Percentiles rank a stretch among this genome's conserved stretches.
phyloP scores from a whole-genome alignment of 106 monocot genomes.

The Dioscorea zingiberensis region DNA sequence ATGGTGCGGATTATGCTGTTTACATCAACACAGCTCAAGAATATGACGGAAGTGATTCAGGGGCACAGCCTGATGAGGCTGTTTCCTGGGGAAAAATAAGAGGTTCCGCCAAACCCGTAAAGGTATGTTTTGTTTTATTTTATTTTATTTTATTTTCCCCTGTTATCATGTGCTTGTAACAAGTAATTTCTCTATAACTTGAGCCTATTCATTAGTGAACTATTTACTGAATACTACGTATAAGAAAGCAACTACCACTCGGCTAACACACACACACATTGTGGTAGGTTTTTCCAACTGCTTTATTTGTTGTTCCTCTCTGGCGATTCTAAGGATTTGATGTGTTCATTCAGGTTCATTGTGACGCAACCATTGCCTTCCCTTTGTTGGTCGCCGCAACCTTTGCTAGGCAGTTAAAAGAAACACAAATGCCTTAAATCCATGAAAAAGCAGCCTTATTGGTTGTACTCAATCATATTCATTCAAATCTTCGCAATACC shows the following conservation, averaged over 20 bases:
- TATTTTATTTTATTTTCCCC: background rate
- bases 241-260: too few species aligned
- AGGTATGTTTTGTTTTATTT: constrained; percentile 33
- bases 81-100: constrained; percentile 97
- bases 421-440: background rate
- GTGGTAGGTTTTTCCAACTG: background rate
- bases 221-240: too few species aligned
- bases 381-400: constrained; percentile 74
- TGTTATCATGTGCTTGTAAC: background rate
- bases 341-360: constrained; percentile 48
- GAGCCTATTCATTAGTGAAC: too few species aligned
- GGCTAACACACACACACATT: too few species aligned
- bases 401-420: constrained; percentile 38
- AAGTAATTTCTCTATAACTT: background rate
- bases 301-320: background rate
- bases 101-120: constrained; percentile 70
- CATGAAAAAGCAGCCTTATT: too few species aligned
- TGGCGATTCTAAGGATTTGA: background rate
- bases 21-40: constrained; percentile 92
- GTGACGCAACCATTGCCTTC: constrained; percentile 83
- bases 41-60: constrained; percentile 98
- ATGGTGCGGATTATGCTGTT: constrained; percentile 94
- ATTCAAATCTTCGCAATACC: too few species aligned
- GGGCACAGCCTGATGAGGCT: constrained; percentile 92
- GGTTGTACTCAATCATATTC: too few species aligned